Base-by-base conservation (phyloP, 139 green algal genomes). In the Nannochloris sp. region DNA sequence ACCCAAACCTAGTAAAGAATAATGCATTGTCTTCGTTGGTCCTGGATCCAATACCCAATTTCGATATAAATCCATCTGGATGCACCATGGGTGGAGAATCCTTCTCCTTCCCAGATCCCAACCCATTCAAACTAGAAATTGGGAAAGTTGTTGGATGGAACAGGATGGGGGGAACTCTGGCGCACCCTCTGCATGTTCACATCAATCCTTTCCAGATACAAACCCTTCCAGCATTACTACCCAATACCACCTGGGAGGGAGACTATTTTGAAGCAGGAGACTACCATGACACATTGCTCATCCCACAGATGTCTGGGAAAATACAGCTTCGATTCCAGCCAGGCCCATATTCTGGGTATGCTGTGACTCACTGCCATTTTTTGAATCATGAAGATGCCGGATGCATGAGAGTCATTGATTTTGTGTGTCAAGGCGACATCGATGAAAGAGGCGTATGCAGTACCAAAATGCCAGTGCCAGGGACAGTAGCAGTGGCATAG, bases 241-340 rank as follows among this genome's bases (percentile, higher is more conserved):
- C 45, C 5, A 51, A 51, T 6, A 51, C 45, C 16, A n/a, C 14
- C 2, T 17, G 14, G 13, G 45, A 3, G 6, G 45, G 45, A 50
- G 25, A 12, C n/a, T 33, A 8, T 6, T 58, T 58, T 29, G n/a
- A 33, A 6, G n/a, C 16, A 33, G 49, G 49, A 6, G 49, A 58
- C 8, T 58, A 16, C 17, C 49, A 58, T 29, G 49, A 58, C 5
- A 58, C 49, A 17, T 8, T 58, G 10, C n/a, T 58, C n/a, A 17
- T 58, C 3, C 49, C 49, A 17, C 13, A 25, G 45, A n/a, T 50
- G 14, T 16, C 14, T 16, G 45, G 45, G 16, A n/a, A 17, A 30
- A 3, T 58, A 20, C 49, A 58, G 45, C 45, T 58, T 5, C 49
- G 49, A 28, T 58, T 30, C n/a, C 49, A 58, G 49, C 49, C 49